Base-by-base conservation (phyloP, 2,329 filamentous ascomycete species). In the Penicillium sumatraense region DNA sequence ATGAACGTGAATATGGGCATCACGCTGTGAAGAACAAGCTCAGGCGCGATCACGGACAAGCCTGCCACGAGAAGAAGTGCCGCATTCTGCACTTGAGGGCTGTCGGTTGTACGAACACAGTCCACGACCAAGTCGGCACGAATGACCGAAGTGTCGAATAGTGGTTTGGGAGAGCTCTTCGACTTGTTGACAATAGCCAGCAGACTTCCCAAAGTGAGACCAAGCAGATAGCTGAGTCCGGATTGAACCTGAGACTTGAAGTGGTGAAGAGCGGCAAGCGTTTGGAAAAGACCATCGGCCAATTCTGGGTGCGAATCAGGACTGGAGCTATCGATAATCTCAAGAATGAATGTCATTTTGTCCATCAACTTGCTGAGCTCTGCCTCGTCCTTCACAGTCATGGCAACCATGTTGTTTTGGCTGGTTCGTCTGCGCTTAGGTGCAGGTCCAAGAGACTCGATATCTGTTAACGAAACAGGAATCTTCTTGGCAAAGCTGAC, bases 1-100 rank as follows among this genome's bases (percentile, higher is more conserved):
- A 98, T 97, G 71, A 98, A 97, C 0, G 95, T 98, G 77, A 99
- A 99, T 49, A 99, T 93, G 11, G 95, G 95, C 95, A 99, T 99
- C 51, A 99, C 91, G 65, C 92, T 97, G 75, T 99, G 93, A 54
- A 99, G 82, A 3, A 99, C 91, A 45, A 96, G 80, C 71, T 96
- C 93, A 0, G 96, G 95, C 0, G 91, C 91, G 63, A 93, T 90
- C 35, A 89, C 89, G 20, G 95, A 93, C 36, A 99, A 81, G 53
- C 87, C 89, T 21, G 93, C 92, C 54, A 98, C 90, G 23, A 99
- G 81, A 8, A 98, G 84, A 13, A 99, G 81, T 3, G 95, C 93
- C 5, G 89, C 87, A 69, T 96, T 97, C 71, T 98, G 96, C 6
- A 99, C 92, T 60, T 96, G 91, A 0, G 93, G 92, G 72, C 90